Percentiles rank a stretch among this genome's conserved stretches.
phyloP scores from a whole-genome alignment of 176 grass and related monocot genomes.

The Musa acuminata region DNA sequence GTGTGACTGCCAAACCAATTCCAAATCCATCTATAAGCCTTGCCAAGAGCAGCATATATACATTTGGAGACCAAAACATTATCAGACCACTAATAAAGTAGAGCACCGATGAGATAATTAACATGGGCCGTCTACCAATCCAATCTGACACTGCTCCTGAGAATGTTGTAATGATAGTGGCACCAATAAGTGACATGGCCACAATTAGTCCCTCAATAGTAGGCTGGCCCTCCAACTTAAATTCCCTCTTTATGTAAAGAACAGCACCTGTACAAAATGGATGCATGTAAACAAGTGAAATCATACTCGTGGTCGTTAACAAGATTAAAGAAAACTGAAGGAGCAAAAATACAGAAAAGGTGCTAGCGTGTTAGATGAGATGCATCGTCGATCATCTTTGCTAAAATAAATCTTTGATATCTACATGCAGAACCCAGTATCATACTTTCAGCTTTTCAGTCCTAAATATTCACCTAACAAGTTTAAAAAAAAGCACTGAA shows the following conservation, averaged over 20 bases:
- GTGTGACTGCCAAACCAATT: constrained; percentile 60
- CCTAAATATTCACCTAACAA: not conserved
- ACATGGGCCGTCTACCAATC: constrained; percentile 52
- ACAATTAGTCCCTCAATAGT: constrained; percentile 64
- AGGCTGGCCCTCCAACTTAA: constrained; percentile 48
- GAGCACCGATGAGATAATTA: constrained; percentile 60
- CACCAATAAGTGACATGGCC: constrained; percentile 73
- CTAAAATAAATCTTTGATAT: too few species aligned
- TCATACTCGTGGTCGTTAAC: not conserved
- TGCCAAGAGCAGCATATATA: constrained; percentile 51
- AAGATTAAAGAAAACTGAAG: not conserved
- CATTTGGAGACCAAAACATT: constrained; percentile 78
- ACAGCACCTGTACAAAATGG: constrained; percentile 26
- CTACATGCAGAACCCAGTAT: not conserved
- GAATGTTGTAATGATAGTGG: constrained; percentile 81
- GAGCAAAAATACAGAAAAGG: too few species aligned
- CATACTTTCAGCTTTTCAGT: not conserved
- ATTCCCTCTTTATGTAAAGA: constrained; percentile 78
- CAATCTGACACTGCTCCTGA: constrained; percentile 71
- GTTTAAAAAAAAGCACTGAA: not conserved
- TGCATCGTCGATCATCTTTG: not conserved
- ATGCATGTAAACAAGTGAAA: not conserved
- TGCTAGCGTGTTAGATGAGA: not conserved
- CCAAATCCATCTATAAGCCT: constrained; percentile 66
- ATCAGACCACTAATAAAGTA: constrained; percentile 39